Base-by-base conservation (phyloP, 169 alveolate genomes). In the Plasmodium reichenowi region DNA sequence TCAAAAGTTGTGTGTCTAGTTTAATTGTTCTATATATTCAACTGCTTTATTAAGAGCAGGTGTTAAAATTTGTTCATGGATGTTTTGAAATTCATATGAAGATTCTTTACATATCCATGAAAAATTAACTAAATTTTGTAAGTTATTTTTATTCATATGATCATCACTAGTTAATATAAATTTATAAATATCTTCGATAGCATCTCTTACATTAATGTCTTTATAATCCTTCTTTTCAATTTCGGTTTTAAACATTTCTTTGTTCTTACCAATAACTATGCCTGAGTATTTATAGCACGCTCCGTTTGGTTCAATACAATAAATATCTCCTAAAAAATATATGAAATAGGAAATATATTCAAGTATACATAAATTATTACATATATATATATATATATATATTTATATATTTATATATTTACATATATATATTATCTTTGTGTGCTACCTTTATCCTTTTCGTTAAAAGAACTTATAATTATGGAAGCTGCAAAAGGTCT, bases 401-500 rank as follows among this genome's bases (percentile, higher is more conserved):
- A 54, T n/a, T 5, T 54, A 10, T n/a, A 54, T 8, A 54, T 29
- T 2, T 32, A 48, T 50, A 48, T 22, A 50, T n/a, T 20, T 50
- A 50, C 5, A 50, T 50, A 50, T 50, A 50, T 50, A 50, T 1
- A 50, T 22, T 3, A 3, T 20, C 47, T n/a, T 58, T 4, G 13
- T 13, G 17, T 38, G 24, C 29, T 83, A 94, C 93, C 88, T 64
- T 88, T 88, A 56, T 95, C 96, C 58, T 88, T 89, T 29, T 90
- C 92, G 88, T 96, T 98, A 75, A 93, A 91, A 10, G 98, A 95
- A 15, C 97, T 96, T 22, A 98, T 32, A 6, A 97, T 92, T 45
- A 96, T 94, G 29, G 98, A 91, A 26, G 98, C 93, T n/a, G 99
- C 99, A 89, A 96, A 96, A 3, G 99, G 99, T 70, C 99, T 94